phyloP scores from a whole-genome alignment of 345 rosid genomes.

The Citropsis articulata region DNA sequence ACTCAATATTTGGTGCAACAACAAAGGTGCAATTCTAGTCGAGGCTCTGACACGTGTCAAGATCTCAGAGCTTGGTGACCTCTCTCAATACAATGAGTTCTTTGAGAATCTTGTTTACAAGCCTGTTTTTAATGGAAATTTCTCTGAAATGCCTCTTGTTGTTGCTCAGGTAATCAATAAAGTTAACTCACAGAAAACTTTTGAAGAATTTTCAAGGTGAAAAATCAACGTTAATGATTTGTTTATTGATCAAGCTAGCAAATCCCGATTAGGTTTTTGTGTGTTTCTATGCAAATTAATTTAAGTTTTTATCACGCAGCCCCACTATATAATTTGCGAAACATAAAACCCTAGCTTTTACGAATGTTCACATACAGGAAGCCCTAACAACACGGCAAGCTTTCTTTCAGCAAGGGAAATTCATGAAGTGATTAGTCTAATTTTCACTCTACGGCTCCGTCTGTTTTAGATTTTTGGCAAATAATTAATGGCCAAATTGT shows the following conservation, averaged over 20 bases:
- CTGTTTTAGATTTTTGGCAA: too few species aligned
- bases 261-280: slow-evolving; percentile 12
- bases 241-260: neutral
- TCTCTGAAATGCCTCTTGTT: slow-evolving; percentile 54
- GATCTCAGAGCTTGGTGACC: slow-evolving; percentile 56
- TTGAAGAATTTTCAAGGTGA: neutral
- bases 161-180: slow-evolving; percentile 51
- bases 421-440: too few species aligned
- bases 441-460: too few species aligned
- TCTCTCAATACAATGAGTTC: slow-evolving; percentile 47
- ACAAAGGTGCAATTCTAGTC: slow-evolving; percentile 45
- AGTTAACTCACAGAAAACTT: neutral
- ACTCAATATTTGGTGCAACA: slow-evolving; percentile 59
- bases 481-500: too few species aligned
- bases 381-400: too few species aligned
- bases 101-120: slow-evolving; percentile 49
- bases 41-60: slow-evolving; percentile 41
- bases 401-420: too few species aligned
- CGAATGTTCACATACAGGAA: too few species aligned
- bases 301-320: too few species aligned
- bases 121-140: slow-evolving; percentile 39
- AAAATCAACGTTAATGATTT: neutral
- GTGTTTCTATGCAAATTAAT: neutral
- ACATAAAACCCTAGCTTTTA: too few species aligned
- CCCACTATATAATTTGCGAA: too few species aligned